phyloP scores from a whole-genome alignment of 768 basidiomycete genomes.

The Cyclocybe aegerita region DNA sequence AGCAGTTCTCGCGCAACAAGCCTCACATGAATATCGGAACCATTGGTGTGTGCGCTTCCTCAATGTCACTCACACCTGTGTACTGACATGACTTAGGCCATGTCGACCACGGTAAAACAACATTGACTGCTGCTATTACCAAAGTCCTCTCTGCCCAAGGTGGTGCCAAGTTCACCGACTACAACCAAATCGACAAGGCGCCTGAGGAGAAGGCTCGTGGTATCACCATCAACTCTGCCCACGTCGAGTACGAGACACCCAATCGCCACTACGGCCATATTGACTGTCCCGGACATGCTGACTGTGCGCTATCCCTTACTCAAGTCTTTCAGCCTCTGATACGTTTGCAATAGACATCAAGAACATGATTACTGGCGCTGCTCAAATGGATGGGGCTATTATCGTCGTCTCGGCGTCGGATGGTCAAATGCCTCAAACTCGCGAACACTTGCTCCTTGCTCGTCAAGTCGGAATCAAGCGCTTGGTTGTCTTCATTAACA shows the following conservation, averaged over 20 bases:
- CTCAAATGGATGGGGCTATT: slow-evolving; percentile 96
- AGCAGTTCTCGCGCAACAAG: slow-evolving; percentile 72
- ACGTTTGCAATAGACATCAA: slow-evolving; percentile 67
- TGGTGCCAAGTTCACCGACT: slow-evolving; percentile 89
- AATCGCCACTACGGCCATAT: slow-evolving; percentile 95
- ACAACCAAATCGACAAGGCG: slow-evolving; percentile 97
- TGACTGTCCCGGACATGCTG: slow-evolving; percentile 95
- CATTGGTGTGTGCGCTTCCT: slow-evolving; percentile 56
- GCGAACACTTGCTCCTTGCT: slow-evolving; percentile 96
- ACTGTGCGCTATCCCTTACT: slow-evolving; percentile 57
- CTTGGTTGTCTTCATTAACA: slow-evolving; percentile 99
- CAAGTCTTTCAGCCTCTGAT: not conserved
- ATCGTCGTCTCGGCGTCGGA: slow-evolving; percentile 98
- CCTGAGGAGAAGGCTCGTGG: slow-evolving; percentile 99
- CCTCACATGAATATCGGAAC: slow-evolving; percentile 97
- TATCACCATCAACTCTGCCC: slow-evolving; percentile 98
- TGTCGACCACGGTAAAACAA: slow-evolving; percentile 98
- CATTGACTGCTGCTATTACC: slow-evolving; percentile 93
- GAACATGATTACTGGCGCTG: slow-evolving; percentile 99
- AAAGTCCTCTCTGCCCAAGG: slow-evolving; percentile 82
- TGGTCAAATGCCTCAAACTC: slow-evolving; percentile 99
- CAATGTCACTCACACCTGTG: not conserved
- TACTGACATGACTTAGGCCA: slow-evolving; percentile 54
- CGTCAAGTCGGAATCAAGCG: slow-evolving; percentile 98
- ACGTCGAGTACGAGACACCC: slow-evolving; percentile 96